Base-by-base conservation (phyloP, 2,329 filamentous ascomycete genomes). In the Alternaria dauci region DNA sequence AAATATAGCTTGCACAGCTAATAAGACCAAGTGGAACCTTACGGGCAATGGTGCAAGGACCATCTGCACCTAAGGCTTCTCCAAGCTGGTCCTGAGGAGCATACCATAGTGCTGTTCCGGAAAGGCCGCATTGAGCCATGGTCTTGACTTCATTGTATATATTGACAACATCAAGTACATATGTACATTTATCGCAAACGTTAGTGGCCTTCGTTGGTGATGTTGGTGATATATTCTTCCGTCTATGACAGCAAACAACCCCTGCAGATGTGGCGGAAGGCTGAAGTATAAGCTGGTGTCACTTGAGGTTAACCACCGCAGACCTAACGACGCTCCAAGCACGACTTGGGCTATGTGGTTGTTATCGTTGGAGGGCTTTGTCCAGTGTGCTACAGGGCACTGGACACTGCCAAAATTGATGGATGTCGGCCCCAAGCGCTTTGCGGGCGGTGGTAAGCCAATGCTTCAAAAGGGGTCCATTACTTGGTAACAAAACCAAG, bases 11-110 rank as follows among this genome's bases (percentile, higher is more conserved):
- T 88, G 86, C 44, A 84, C 82, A 5, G 78, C 81, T 3, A 87
- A 87, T 53, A 71, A 69, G 63, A 83, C 80, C 16, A 83, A 71
- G 54, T 86, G 84, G 81, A 80, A 66, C 1, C 75, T 87, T 16
- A 76, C 81, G 3, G 85, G 85, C 0, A 82, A 81, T 51, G 85
- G 63, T 3, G 58, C 39, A 1, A 67, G 60, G 55, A 70, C 58
- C 16, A 68, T 75, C 12, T 75, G 71, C 47, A 68, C 63, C 16
- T 68, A 52, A 32, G 12, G 23, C 1, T 7, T 8, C 18, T 12
- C 3, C 18, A 18, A 51, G 25, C 14, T 38, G 46, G 23, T n/a
- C 34, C 11, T 20, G 23, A 48, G 44, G 44, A 50, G 46, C 20
- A 25, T 36, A 8, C n/a, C 20, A 16, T 25, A 16, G 14, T 26